Percentiles rank a stretch among this genome's conserved stretches.
Conservation (phyloP, 495 filamentous ascomycete genomes). For the Daldinia vernicosa region DNA sequence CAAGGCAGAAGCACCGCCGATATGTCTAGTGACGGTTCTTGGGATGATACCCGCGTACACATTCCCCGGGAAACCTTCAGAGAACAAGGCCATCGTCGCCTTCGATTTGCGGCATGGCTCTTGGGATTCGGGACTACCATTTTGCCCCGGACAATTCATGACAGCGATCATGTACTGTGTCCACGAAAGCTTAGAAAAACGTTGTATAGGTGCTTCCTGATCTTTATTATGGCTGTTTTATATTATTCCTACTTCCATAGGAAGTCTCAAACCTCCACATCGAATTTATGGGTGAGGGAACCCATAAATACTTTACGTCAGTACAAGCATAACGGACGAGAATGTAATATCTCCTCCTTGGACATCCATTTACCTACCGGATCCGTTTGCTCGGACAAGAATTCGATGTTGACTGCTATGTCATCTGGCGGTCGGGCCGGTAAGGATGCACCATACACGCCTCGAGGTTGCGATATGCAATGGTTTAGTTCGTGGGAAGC, state of each 20-base stretch:
- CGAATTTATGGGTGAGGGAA: conserved; percentile 26
- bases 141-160: background rate
- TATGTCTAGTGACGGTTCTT: background rate
- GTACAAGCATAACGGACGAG: conserved; percentile 40
- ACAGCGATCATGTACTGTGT: background rate
- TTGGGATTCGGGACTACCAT: conserved; percentile 17
- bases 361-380: conserved; percentile 59
- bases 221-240: background rate
- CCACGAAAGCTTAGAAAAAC: conserved; percentile 22
- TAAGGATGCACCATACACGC: conserved; percentile 58
- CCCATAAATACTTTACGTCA: conserved; percentile 30
- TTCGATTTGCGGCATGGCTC: conserved; percentile 9
- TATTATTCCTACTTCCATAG: conserved; percentile 5
- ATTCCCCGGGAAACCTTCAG: background rate
- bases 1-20: background rate
- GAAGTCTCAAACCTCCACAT: background rate
- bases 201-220: conserved; percentile 13
- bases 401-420: conserved; percentile 59
- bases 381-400: conserved; percentile 52
- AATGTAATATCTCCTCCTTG: conserved; percentile 61
- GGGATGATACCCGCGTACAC: background rate
- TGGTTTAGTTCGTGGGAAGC: conserved; percentile 63
- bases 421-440: conserved; percentile 61
- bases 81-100: conserved; percentile 10
- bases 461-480: conserved; percentile 60